Evolutionary conservation across 495 filamentous ascomycete genomes (phyloP).

Genomic region (Neurospora tetrasperma): DNA sequence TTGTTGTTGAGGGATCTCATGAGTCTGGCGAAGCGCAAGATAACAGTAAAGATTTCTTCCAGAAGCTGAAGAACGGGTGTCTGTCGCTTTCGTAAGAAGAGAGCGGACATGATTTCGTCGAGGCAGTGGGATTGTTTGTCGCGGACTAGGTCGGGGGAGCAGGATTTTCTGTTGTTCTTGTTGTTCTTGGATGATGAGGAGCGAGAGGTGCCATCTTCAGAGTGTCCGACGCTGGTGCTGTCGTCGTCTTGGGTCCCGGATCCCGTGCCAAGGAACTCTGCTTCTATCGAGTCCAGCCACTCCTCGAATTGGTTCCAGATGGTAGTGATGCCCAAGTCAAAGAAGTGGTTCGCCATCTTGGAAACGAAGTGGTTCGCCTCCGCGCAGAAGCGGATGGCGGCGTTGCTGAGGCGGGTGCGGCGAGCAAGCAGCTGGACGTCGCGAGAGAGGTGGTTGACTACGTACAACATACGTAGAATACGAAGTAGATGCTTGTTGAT

Average conservation of each 20-base stretch:
- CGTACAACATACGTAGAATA: conserved; percentile 67
- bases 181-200: conserved; percentile 47
- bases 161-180: conserved; percentile 11
- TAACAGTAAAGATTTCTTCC: conserved; percentile 63
- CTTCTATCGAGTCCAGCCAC: conserved; percentile 54
- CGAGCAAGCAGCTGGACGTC: conserved; percentile 22
- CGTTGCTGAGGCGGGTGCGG: conserved; percentile 19
- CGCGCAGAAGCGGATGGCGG: conserved; percentile 53
- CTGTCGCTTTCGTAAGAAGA: conserved; percentile 62
- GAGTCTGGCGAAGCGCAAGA: conserved; percentile 51
- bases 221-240: conserved; percentile 40
- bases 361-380: conserved; percentile 72
- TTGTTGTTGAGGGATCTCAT: not conserved
- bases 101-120: conserved; percentile 63
- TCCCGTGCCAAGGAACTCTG: conserved; percentile 32
- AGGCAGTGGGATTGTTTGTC: conserved; percentile 68
- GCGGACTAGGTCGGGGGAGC: conserved; percentile 53
- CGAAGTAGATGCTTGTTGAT: conserved; percentile 74
- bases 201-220: conserved; percentile 42
- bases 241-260: conserved; percentile 4
- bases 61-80: conserved; percentile 60
- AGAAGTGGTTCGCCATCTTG: conserved; percentile 60
- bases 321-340: conserved; percentile 59
- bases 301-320: conserved; percentile 61
- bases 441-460: conserved; percentile 57